These are phyloP conservation scores for Petunia axillaris DNA, from an alignment of 257 asterid genomes.

Conservation along the genomic window DNA sequence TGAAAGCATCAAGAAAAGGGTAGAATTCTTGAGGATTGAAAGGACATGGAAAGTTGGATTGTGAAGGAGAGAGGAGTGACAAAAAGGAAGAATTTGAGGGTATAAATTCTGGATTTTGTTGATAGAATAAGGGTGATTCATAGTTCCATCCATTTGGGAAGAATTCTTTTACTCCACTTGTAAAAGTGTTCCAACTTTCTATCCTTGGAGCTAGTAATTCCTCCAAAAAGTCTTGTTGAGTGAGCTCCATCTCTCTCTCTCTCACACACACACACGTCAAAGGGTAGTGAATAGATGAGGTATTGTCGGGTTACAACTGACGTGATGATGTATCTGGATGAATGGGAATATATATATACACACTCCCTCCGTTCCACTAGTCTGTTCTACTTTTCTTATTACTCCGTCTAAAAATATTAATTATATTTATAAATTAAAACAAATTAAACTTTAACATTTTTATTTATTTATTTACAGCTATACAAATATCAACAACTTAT, in stretches of 20 bases:
- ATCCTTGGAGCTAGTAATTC: constrained; percentile 57
- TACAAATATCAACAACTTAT: too few relatives aligned
- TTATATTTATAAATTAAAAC: neutral
- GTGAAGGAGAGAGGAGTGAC: constrained; percentile 46
- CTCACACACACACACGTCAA: constrained; percentile 30
- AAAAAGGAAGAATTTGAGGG: constrained; percentile 46
- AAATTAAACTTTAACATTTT: neutral
- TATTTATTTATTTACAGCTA: too few relatives aligned
- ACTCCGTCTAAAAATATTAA: neutral
- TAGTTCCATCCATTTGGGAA: constrained; percentile 52
- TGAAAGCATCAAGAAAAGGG: constrained; percentile 54
- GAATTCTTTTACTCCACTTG: constrained; percentile 38
- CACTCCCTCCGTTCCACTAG: neutral
- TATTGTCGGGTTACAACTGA: neutral
- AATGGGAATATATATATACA: constrained; percentile 23
- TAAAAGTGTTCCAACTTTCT: constrained; percentile 49
- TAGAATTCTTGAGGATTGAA: constrained; percentile 43
- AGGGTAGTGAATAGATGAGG: neutral
- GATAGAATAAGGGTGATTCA: constrained; percentile 36
- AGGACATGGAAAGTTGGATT: constrained; percentile 44
- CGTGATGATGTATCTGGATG: constrained; percentile 27
- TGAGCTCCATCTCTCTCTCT: constrained; percentile 55
- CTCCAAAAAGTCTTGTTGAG: constrained; percentile 52
- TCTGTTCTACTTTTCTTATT: neutral
- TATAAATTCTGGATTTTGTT: constrained; percentile 49